Evolutionary conservation across 306 rosid genomes (phyloP).

Genomic region (Gleditsia sinensis): DNA sequence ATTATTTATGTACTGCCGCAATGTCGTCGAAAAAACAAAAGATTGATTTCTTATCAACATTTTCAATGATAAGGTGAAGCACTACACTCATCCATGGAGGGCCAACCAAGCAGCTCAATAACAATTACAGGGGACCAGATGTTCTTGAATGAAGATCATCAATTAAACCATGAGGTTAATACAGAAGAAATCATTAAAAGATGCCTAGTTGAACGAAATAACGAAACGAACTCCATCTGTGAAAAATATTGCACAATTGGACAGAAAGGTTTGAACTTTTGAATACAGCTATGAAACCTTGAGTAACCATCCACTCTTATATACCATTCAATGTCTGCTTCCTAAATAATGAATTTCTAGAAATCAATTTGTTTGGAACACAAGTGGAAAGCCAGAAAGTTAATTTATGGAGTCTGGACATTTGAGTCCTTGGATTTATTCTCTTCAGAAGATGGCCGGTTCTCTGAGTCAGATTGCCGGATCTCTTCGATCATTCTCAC

Average conservation of each 20-base stretch:
- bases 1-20: neutral
- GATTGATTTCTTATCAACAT: neutral
- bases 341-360: slow-evolving; percentile 42
- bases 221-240: slow-evolving; percentile 38
- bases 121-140: slow-evolving; percentile 22
- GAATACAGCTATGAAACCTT: slow-evolving; percentile 43
- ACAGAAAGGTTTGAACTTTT: slow-evolving; percentile 48
- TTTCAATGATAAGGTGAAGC: slow-evolving; percentile 18
- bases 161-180: slow-evolving; percentile 62
- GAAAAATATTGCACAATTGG: slow-evolving; percentile 49
- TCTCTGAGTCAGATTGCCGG: slow-evolving; percentile 97
- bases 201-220: slow-evolving; percentile 36
- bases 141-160: slow-evolving; percentile 49
- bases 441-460: slow-evolving; percentile 95
- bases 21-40: neutral
- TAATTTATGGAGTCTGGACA: slow-evolving; percentile 75
- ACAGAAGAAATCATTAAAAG: slow-evolving; percentile 55
- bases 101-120: slow-evolving; percentile 14
- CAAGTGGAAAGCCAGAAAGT: slow-evolving; percentile 21
- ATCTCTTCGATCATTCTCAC: slow-evolving; percentile 92
- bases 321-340: slow-evolving; percentile 47
- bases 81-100: neutral
- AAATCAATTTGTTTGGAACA: slow-evolving; percentile 18
- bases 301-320: slow-evolving; percentile 47
- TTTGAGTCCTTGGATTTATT: slow-evolving; percentile 89